Evolutionary conservation across 106 monocot genomes (phyloP).

Genomic region (Phalaenopsis aphrodite): DNA sequence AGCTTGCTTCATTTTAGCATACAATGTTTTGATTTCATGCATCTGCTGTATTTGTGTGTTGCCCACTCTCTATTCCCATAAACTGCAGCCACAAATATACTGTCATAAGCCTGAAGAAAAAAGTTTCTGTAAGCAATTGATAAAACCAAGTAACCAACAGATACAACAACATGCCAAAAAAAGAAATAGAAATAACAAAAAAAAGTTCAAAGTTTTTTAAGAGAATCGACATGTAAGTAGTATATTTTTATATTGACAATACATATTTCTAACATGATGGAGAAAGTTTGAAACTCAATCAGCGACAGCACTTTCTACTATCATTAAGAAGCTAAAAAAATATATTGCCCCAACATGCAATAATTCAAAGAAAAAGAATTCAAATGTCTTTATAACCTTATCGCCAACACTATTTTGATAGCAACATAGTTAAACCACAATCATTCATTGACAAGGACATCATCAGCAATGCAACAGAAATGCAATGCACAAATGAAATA

Average conservation of each 20-base stretch:
- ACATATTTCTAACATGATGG: neutral
- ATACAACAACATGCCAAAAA: neutral
- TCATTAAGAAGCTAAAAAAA: neutral
- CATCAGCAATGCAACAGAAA: neutral
- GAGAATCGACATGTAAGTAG: neutral
- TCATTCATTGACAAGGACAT: neutral
- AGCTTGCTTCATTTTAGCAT: neutral
- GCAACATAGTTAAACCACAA: neutral
- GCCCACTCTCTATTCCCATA: neutral
- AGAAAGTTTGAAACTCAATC: neutral
- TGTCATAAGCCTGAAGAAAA: neutral
- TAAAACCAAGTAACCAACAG: neutral
- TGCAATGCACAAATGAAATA: neutral
- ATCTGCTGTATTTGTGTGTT: neutral
- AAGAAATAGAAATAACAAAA: neutral
- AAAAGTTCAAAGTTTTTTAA: neutral
- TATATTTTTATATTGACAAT: neutral
- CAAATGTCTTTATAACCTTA: neutral
- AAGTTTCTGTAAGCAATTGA: neutral
- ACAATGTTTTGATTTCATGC: neutral
- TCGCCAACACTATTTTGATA: neutral
- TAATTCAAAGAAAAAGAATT: neutral
- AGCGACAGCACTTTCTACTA: neutral
- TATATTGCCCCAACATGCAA: neutral
- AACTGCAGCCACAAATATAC: neutral